phyloP scores from a whole-genome alignment of 2,329 filamentous ascomycete species.

The Aspergillus quadricinctus region DNA sequence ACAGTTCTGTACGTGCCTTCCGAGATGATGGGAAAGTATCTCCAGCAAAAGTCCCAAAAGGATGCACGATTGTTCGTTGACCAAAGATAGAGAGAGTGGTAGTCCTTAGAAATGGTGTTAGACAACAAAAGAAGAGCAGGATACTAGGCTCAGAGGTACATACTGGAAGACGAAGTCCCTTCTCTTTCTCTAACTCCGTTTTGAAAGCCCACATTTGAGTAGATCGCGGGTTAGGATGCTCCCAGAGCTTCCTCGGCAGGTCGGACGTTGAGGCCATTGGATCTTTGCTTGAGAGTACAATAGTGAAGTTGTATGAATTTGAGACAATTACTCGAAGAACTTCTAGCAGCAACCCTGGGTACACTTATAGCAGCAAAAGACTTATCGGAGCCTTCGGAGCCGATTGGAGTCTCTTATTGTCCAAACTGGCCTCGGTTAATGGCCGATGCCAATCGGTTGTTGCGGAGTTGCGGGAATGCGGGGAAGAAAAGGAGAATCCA shows the following conservation, averaged over 20 bases:
- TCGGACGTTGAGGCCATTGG: constrained; percentile 13
- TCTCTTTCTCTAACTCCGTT: constrained; percentile 57
- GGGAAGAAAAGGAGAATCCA: background rate
- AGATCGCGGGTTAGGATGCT: constrained; percentile 57
- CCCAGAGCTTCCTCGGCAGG: constrained; percentile 61
- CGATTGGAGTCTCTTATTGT: background rate
- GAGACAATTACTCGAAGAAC: background rate
- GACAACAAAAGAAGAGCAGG: background rate
- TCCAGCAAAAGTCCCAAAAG: constrained; percentile 65
- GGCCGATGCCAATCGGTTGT: background rate
- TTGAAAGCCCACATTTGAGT: constrained; percentile 67
- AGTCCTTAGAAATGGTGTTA: constrained; percentile 47
- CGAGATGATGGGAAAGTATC: constrained; percentile 58
- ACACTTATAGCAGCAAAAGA: background rate
- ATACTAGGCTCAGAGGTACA: background rate
- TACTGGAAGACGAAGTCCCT: constrained; percentile 57
- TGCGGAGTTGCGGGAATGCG: background rate
- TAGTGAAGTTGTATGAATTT: background rate
- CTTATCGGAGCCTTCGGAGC: background rate
- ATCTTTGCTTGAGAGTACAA: background rate
- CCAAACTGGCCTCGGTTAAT: background rate
- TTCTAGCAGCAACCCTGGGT: background rate
- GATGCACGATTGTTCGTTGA: constrained; percentile 58
- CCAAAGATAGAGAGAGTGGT: constrained; percentile 66
- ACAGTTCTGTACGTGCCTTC: constrained; percentile 55